Base-by-base conservation (phyloP, 176 grass and related monocot genomes). In the Oryza glumipatula region DNA sequence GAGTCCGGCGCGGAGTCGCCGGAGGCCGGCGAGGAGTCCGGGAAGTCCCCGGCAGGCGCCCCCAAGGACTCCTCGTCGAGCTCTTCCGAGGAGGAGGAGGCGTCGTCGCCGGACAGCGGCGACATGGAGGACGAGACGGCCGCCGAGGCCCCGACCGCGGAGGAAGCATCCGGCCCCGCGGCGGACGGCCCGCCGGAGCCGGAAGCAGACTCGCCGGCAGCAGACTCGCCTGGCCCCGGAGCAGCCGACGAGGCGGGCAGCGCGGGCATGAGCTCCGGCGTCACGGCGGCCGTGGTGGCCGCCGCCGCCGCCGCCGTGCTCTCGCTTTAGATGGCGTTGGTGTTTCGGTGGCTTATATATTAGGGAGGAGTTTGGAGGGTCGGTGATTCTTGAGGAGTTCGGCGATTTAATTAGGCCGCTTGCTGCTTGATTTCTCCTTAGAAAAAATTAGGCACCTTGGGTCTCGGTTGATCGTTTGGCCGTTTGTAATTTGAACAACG, bases 121-220 rank as follows among this genome's bases (percentile, higher is more conserved):
- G 74, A 77, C 35, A 10, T 45, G 58, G 68, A 70, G 0, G 74
- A 82, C 21, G 63, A 63, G 24, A 22, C 49, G 3, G 67, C 82
- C 16, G 74, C 84, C n/a, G 83, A 70, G 43, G 56, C 74, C 5
- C 74, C 73, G 8, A 75, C 72, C 3, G 33, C 65, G 21, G 63
- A 74, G 0, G 80, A 79, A 28, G 39, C 22, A 0, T 49, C 74
- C 0, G 46, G 84, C 36, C 77, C 84, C 1, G 3, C 78, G 0
- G 23, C 38, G 9, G 92, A 94, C 22, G 82, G 89, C 72, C 92
- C 88, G 24, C 89, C 89, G 3, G 78, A 85, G 60, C 86, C 87
- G 1, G 46, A 67, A 32, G 61, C 84, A 0, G 86, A 83, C 54
- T 35, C 92, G 11, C 86, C 92, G 10, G 58, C 80, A 5, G 80